Evolutionary conservation across 331 rosid species (phyloP), one percentile per base, ranked within the genome.

Genomic region (Acacia pycnantha): DNA sequence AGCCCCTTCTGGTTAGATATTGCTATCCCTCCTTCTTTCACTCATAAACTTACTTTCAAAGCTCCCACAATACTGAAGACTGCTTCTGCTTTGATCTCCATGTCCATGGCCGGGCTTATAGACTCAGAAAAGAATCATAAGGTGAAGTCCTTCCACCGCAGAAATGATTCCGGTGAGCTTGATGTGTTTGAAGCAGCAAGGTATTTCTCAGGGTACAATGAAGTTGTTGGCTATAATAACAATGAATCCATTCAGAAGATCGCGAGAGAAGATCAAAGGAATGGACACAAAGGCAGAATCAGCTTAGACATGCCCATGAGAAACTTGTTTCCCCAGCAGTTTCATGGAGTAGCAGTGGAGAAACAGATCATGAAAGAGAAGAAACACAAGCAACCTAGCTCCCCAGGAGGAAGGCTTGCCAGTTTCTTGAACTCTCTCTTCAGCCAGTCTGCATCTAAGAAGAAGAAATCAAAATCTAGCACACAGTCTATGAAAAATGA

Each of bases 341-440:
- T 79, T 37, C 86, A 88, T 82, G 83, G 83, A 2, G 73, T 85
- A 59, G 91, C 86, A 51, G 70, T 86, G 62, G 92, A 88, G 65
- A 89, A 87, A 16, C 90, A 83, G 81, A 76, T 70, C 51, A 48
- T 74, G 70, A 90, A 92, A 59, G 94, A 93, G 50, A 93, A 93
- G 84, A 92, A 89, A 46, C 86, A 87, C 85, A 92, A 93, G 88
- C 97, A 90, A 48, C 98, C 99, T 9, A 95, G 97, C 77, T 95
- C 99, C 13, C 99, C 99, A 0, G 98, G 98, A 54, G 99, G 99
- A 35, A 89, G 90, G 48, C 90, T 95, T 6, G 99, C 97, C 26
- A 95, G 95, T 85, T 95, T 95, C 92, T 80, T 95, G 88, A 95
- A 95, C 56, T 93, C 99, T 6, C 93, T 95, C 35, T 95, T 95